Percentiles rank a stretch among this genome's conserved stretches.
These are phyloP conservation scores for Pseudogymnoascus sp. DNA, from an alignment of 2,329 filamentous ascomycete genomes.

Conservation along the genomic window DNA sequence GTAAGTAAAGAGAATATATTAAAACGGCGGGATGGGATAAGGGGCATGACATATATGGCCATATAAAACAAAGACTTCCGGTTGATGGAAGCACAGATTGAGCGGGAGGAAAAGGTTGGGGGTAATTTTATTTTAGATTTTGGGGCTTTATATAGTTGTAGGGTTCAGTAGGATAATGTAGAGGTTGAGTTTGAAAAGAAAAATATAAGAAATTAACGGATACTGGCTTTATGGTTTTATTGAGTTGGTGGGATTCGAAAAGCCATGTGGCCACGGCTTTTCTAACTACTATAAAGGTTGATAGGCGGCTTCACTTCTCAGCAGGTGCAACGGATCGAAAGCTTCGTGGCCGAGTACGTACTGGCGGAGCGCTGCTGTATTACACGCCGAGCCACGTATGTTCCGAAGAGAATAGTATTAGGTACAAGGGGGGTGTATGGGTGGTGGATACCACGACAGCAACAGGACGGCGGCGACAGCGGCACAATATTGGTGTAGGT, in stretches of 20 bases:
- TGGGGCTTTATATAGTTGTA: not conserved
- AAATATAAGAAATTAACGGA: not conserved
- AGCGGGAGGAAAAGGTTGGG: not conserved
- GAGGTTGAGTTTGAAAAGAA: not conserved
- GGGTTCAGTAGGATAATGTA: not conserved
- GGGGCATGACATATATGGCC: not conserved
- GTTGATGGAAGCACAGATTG: not conserved
- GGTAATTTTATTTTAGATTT: not conserved
- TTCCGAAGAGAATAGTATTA: not conserved
- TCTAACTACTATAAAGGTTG: not conserved
- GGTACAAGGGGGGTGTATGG: too few relatives aligned
- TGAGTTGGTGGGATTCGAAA: not conserved
- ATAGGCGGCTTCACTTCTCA: not conserved
- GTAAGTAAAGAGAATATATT: not conserved
- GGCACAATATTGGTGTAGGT: too few relatives aligned
- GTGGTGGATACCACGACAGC: too few relatives aligned
- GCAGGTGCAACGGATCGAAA: not conserved
- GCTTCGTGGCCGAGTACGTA: not conserved
- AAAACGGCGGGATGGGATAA: not conserved
- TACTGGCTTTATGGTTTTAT: not conserved
- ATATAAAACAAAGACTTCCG: not conserved
- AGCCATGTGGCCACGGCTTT: not conserved
- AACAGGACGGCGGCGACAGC: too few relatives aligned
- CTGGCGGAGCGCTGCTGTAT: not conserved
- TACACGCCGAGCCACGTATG: not conserved